phyloP scores from a whole-genome alignment of 257 asterid species.

The Osmanthus fragrans region DNA sequence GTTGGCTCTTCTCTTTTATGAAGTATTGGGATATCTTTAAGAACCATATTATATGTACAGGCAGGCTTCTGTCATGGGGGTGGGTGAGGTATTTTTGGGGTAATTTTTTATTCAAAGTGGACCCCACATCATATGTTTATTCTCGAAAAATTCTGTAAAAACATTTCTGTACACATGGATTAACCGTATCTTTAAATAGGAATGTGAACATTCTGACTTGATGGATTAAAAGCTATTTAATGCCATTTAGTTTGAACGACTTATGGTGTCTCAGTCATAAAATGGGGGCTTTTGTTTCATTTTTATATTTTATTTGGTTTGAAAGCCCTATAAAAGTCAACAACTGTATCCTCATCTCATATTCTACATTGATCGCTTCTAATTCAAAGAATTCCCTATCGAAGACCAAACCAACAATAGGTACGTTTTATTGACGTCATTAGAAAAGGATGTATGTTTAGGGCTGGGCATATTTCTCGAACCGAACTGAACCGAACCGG shows the following conservation, averaged over 20 bases:
- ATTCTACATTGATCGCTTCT: background rate
- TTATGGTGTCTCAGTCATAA: background rate
- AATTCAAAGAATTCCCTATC: background rate
- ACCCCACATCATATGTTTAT: no score
- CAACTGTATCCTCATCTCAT: background rate
- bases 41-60: no score
- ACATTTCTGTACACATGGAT: no score
- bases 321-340: background rate
- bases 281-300: background rate
- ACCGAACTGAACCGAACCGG: no score
- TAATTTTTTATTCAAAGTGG: no score
- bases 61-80: no score
- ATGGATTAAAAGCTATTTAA: background rate
- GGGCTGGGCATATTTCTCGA: no score
- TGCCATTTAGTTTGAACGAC: background rate
- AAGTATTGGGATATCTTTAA: background rate
- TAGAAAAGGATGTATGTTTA: background rate
- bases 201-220: background rate
- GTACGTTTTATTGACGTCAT: background rate
- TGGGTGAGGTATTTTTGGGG: no score
- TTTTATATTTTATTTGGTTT: background rate
- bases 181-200: no score
- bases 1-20: no score
- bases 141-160: no score
- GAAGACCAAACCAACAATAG: background rate